Percentiles rank a stretch among this genome's conserved stretches.
phyloP scores from a whole-genome alignment of 2,329 filamentous ascomycete genomes.

The Fusarium sp. region DNA sequence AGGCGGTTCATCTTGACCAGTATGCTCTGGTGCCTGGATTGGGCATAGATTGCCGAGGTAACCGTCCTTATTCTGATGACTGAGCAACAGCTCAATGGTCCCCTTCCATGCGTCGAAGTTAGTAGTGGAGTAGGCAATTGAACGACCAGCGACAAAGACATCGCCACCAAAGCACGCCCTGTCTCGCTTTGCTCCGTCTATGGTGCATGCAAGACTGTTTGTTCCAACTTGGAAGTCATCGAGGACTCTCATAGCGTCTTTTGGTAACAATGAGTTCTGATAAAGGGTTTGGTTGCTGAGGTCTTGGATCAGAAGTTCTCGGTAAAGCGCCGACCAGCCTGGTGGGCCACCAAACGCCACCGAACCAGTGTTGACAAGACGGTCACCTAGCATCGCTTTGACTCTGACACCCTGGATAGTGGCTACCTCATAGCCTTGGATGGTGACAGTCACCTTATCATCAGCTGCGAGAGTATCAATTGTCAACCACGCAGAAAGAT shows the following conservation, averaged over 20 bases:
- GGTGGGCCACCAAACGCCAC: not conserved
- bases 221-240: constrained; percentile 6
- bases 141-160: not conserved
- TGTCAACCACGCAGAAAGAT: not conserved
- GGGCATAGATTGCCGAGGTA: constrained; percentile 12
- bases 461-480: not conserved
- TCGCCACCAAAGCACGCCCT: constrained; percentile 1
- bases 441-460: not conserved
- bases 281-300: not conserved
- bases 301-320: not conserved
- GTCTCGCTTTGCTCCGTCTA: not conserved
- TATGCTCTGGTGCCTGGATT: constrained; percentile 5
- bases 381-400: constrained; percentile 7
- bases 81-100: not conserved
- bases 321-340: not conserved
- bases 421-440: not conserved
- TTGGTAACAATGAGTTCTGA: rapidly evolving
- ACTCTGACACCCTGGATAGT: rapidly evolving
- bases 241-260: rapidly evolving
- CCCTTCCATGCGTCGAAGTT: not conserved
- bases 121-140: not conserved
- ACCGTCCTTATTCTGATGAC: constrained; percentile 2
- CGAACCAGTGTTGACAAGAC: constrained; percentile 6
- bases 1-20: not conserved
- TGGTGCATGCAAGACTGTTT: constrained; percentile 3